Evolutionary conservation across 2,329 filamentous ascomycete species (phyloP), one percentile per base, ranked within the genome.

Genomic region (Sclerotinia trifoliorum): DNA sequence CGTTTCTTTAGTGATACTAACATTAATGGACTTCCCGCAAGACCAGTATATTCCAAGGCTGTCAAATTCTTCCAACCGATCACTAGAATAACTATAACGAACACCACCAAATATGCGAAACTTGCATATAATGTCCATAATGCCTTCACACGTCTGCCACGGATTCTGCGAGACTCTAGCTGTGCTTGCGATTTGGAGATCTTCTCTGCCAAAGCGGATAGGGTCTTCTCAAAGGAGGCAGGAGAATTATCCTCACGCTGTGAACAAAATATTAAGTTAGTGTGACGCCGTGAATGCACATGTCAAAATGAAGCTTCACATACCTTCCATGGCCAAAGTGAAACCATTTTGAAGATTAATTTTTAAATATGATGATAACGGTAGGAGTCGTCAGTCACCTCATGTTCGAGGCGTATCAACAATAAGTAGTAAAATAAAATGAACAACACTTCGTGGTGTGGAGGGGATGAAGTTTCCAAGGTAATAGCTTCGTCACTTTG

Each of bases 51-150:
- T 81, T 98, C 94, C 71, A 85, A 82, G 0, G 88, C 76, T 4
- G 90, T 88, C 84, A 95, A 91, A 73, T 91, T 90, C 72, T 87
- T 85, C 83, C 90, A 92, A 64, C 95, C 95, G 4, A 97, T 88
- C 10, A 97, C 93, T 8, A 99, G 84, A 4, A 90, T 84, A 56
- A 96, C 83, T 65, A 98, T 90, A 39, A 97, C 88, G 13, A 88
- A 85, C 75, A 93, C 94, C 58, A 98, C 86, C 5, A 97, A 88
- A 79, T 98, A 99, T 63, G 90, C 92, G 75, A 99, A 94, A 67
- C 88, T 88, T 3, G 94, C 88, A 78, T 98, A 99, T 19, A 99
- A 86, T 0, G 93, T 97, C 87, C 89, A 93, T 67, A 98, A 86
- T 49, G 93, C 92, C 74, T 91, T 94, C 75, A 90, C 86, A 69